Base-by-base conservation (phyloP, 2,329 filamentous ascomycete species). In the Ceratocystiopsis brevicomis region DNA sequence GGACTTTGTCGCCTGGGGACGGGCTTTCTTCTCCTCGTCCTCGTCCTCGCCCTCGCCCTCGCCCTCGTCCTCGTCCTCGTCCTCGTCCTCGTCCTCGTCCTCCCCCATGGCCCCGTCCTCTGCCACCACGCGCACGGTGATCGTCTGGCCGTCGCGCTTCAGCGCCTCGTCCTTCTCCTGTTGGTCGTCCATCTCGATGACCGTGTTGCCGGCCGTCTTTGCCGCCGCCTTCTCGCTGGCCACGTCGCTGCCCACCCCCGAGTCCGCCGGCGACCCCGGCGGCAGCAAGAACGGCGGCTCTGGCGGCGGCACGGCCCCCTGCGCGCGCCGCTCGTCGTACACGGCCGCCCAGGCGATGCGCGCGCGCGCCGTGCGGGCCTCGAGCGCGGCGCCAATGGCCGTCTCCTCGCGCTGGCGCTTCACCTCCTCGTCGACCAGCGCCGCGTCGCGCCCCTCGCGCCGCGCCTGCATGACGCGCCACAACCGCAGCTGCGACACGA, bases 401-500 rank as follows among this genome's bases (percentile, higher is more conserved):
- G 77, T 74, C 54, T 94, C 83, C 48, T 80, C 73, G 41, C 64
- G 64, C 42, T 78, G 69, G 45, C 76, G 59, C 44, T 71, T 67
- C 3, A 59, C 65, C 54, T 69, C 63, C 17, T 63, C 66, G 52
- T 69, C 64, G n/a, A 63, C 64, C 42, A 59, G 57, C 44, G 65
- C 65, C 15, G 62, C 63, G 0, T 66, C 70, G 52, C 62, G 71
- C 59, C 66, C 64, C 51, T 68, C 64, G 41, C 72, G 68, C 39
- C 67, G 68, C 47, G 77, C 69, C 52, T 76, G 74, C 47, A 94
- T 73, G 9, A 93, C 66, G 48, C 76, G 84, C 86, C 86, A 95
- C 14, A 95, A 64, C 53, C 79, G 83, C 51, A 90, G 65, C 57
- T 96, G 88, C 0, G 84, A 92, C 38, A 93, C 68, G 19, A 94